Conservation (phyloP, 306 rosid genomes). For the Hippophae tibetana region DNA sequence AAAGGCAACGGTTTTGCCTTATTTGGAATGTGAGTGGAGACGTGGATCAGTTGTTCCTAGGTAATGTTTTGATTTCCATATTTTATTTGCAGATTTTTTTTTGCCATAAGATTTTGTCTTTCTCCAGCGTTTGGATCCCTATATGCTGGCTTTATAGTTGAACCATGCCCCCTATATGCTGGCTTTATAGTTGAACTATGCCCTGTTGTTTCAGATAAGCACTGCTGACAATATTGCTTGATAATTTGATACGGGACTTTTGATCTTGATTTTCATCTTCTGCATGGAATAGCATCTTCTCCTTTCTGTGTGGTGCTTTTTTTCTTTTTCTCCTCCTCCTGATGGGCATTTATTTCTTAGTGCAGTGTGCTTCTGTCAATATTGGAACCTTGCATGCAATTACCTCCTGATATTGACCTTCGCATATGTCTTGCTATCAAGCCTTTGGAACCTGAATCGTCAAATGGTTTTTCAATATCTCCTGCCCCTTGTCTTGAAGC, state of each 20-base stretch:
- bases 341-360: slow-evolving; percentile 7
- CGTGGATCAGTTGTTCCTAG: slow-evolving; percentile 80
- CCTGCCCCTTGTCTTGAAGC: slow-evolving; percentile 35
- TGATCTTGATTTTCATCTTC: neutral
- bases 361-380: slow-evolving; percentile 83
- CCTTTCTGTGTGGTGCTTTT: no score
- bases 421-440: slow-evolving; percentile 35
- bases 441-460: slow-evolving; percentile 40
- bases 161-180: neutral
- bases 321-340: neutral
- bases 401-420: slow-evolving; percentile 83
- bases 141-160: neutral
- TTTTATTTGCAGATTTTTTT: slow-evolving; percentile 4
- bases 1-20: slow-evolving; percentile 77
- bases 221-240: neutral
- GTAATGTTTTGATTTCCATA: slow-evolving; percentile 31
- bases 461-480: slow-evolving; percentile 32
- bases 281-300: neutral
- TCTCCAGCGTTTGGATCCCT: neutral
- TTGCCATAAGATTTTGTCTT: slow-evolving; percentile 5
- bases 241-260: neutral
- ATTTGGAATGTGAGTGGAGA: slow-evolving; percentile 92
- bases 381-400: slow-evolving; percentile 79
- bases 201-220: slow-evolving; percentile 1
- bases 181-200: slow-evolving; percentile 1